These are phyloP conservation scores for Acacia confusa DNA, from an alignment of 306 rosid genomes.

Conservation along the genomic window DNA sequence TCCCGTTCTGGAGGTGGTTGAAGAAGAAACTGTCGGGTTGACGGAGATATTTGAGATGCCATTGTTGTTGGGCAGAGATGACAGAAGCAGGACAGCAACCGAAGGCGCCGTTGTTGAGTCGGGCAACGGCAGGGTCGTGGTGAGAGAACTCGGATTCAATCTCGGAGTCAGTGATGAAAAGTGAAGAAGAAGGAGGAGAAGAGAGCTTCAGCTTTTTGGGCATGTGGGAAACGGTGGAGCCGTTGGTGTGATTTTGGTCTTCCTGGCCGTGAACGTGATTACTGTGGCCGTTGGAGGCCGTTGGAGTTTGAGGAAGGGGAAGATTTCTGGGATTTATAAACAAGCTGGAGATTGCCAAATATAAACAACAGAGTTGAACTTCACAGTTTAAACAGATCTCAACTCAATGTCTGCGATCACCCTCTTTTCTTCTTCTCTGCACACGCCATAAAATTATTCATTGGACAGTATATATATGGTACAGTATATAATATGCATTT, in stretches of 20 bases:
- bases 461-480: not conserved
- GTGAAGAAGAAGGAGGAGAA: slow-evolving; percentile 22
- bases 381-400: too few relatives aligned
- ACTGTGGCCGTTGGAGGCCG: slow-evolving; percentile 26
- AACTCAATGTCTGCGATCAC: too few relatives aligned
- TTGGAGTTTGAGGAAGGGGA: slow-evolving; percentile 5
- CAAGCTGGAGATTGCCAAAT: not conserved
- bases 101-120: slow-evolving; percentile 81
- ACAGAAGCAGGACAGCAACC: slow-evolving; percentile 71
- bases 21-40: slow-evolving; percentile 79
- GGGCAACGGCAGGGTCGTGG: slow-evolving; percentile 61
- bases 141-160: slow-evolving; percentile 62
- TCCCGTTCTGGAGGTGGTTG: slow-evolving; percentile 56
- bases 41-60: slow-evolving; percentile 58
- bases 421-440: too few relatives aligned
- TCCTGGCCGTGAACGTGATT: not conserved
- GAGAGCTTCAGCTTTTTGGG: slow-evolving; percentile 54
- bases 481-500: not conserved
- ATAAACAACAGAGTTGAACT: too few relatives aligned
- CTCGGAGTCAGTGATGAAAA: slow-evolving; percentile 49
- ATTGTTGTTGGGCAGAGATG: slow-evolving; percentile 48
- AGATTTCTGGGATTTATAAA: not conserved
- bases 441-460: too few relatives aligned
- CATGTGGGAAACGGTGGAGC: slow-evolving; percentile 40
- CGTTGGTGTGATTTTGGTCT: slow-evolving; percentile 46